phyloP scores from a whole-genome alignment of 805 yeast genomes.

The Torulaspora quercuum region DNA sequence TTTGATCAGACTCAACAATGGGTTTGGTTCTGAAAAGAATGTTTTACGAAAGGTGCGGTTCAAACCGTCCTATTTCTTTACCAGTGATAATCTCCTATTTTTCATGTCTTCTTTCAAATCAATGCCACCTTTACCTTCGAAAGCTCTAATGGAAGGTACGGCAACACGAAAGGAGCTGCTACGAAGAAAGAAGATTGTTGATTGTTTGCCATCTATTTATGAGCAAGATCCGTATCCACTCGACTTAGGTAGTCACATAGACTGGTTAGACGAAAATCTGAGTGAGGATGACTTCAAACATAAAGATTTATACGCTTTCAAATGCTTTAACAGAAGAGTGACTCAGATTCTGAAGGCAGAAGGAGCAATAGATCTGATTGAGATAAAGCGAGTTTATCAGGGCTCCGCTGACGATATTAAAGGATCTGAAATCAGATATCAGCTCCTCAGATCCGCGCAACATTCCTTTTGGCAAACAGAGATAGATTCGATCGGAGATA shows the following conservation, averaged over 20 bases:
- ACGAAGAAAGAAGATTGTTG: slow-evolving; percentile 21
- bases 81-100: slow-evolving; percentile 60
- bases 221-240: slow-evolving; percentile 54
- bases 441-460: slow-evolving; percentile 21
- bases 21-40: slow-evolving; percentile 42
- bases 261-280: slow-evolving; percentile 53
- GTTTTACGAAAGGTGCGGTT: slow-evolving; percentile 42
- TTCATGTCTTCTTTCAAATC: slow-evolving; percentile 54
- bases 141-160: slow-evolving; percentile 17
- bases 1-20: slow-evolving; percentile 52
- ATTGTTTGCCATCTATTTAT: slow-evolving; percentile 39
- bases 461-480: slow-evolving; percentile 23
- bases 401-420: slow-evolving; percentile 32
- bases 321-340: slow-evolving; percentile 61
- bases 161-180: slow-evolving; percentile 34
- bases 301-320: slow-evolving; percentile 56
- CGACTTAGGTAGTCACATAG: slow-evolving; percentile 49
- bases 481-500: slow-evolving; percentile 14
- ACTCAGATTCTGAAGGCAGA: slow-evolving; percentile 54
- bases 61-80: slow-evolving; percentile 58
- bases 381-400: slow-evolving; percentile 41
- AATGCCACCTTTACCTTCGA: slow-evolving; percentile 56
- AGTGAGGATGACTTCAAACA: slow-evolving; percentile 42
- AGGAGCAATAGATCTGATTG: slow-evolving; percentile 57
- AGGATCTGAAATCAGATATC: slow-evolving; percentile 29